phyloP scores from a whole-genome alignment of 441 rosid genomes.

The Populus trichocarpa region DNA sequence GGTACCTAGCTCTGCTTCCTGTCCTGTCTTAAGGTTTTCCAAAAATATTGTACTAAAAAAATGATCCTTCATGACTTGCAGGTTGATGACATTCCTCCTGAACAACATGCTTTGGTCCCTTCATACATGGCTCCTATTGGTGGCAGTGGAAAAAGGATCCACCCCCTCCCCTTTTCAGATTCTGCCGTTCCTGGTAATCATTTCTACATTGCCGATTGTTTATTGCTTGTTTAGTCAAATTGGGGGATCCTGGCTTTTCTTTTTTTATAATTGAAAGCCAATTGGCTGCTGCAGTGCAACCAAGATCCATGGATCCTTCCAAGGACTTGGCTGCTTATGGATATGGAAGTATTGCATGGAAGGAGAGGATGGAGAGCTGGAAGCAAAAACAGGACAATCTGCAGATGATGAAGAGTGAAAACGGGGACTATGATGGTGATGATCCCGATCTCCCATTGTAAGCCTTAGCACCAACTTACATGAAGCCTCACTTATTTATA shows the following conservation, averaged over 20 bases:
- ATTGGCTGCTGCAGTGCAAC: background rate
- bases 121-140: background rate
- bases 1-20: background rate
- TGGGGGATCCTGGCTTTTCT: background rate
- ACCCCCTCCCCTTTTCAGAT: background rate
- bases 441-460: background rate
- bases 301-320: background rate
- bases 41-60: background rate
- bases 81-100: background rate
- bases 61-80: background rate
- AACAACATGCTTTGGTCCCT: background rate
- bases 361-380: background rate
- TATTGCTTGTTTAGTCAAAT: background rate
- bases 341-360: background rate
- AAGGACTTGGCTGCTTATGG: background rate
- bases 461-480: background rate
- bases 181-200: background rate
- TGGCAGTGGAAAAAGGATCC: background rate
- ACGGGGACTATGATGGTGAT: background rate
- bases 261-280: background rate
- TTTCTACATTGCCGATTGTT: background rate
- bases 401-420: background rate
- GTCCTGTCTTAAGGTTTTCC: background rate
- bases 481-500: background rate
- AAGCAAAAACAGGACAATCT: background rate